Evolutionary conservation across 2,329 filamentous ascomycete genomes (phyloP).

Genomic region (Fusarium graminum): DNA sequence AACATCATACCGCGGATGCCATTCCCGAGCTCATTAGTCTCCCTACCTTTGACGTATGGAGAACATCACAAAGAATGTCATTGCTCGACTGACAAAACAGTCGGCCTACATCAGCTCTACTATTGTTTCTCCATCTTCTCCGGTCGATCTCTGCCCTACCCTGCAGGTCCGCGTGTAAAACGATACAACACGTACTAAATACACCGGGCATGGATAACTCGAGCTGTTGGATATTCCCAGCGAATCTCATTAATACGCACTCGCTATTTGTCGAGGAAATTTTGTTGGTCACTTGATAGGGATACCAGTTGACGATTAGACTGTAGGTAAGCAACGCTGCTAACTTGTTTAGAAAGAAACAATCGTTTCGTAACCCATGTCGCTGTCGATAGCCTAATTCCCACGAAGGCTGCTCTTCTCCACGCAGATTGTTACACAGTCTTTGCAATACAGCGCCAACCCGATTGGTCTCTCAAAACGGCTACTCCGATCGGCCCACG

Average conservation of each 20-base stretch:
- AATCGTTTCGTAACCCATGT: background rate
- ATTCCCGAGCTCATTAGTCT: slow-evolving; percentile 8
- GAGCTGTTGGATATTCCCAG: slow-evolving; percentile 16
- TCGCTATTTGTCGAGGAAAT: slow-evolving; percentile 13
- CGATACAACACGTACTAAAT: background rate
- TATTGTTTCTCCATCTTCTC: slow-evolving; percentile 6
- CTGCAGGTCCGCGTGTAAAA: slow-evolving; percentile 5
- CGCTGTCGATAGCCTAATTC: background rate
- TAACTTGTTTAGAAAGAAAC: slow-evolving; percentile 6
- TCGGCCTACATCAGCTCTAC: slow-evolving; percentile 14
- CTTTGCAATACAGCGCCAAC: slow-evolving; percentile 5
- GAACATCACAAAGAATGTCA: slow-evolving; percentile 13
- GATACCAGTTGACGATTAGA: slow-evolving; percentile 14
- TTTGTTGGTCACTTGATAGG: slow-evolving; percentile 3
- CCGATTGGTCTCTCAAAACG: slow-evolving; percentile 7
- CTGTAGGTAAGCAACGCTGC: background rate
- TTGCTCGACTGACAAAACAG: slow-evolving; percentile 36
- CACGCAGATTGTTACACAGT: background rate
- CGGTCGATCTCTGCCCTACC: slow-evolving; percentile 8
- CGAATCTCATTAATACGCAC: slow-evolving; percentile 14
- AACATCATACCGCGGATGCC: slow-evolving; percentile 8
- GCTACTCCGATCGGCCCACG: slow-evolving; percentile 1
- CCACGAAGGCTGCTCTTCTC: background rate
- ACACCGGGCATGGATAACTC: slow-evolving; percentile 21
- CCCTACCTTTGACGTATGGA: slow-evolving; percentile 10